phyloP scores from a whole-genome alignment of 2,329 filamentous ascomycete species.

The Bipolaris gigantea region DNA sequence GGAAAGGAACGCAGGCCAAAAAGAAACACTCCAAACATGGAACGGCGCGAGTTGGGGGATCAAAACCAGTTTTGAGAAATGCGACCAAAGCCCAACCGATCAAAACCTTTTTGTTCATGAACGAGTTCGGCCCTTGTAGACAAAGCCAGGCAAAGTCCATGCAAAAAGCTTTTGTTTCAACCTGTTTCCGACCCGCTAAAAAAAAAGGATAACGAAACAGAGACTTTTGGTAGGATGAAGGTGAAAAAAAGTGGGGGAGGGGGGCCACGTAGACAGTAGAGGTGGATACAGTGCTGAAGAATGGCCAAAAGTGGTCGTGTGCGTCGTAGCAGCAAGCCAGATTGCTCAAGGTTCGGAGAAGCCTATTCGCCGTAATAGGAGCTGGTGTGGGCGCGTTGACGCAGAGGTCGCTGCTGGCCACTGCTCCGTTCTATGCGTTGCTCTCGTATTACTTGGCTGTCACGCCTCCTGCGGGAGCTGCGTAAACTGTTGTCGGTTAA shows the following conservation, averaged over 20 bases:
- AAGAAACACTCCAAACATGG: constrained; percentile 27
- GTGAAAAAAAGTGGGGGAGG: background rate
- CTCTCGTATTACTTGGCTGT: constrained; percentile 17
- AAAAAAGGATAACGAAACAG: constrained; percentile 7
- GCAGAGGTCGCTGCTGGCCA: constrained; percentile 24
- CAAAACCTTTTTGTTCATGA: constrained; percentile 22
- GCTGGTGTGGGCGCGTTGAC: constrained; percentile 19
- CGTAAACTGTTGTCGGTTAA: constrained; percentile 32
- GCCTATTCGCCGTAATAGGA: constrained; percentile 24
- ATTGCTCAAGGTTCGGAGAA: background rate
- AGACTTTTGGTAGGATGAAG: constrained; percentile 1
- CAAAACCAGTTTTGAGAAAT: constrained; percentile 23
- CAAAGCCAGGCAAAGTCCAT: constrained; percentile 10
- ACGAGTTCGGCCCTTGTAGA: constrained; percentile 5
- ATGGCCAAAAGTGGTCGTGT: background rate
- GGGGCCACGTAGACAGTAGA: constrained; percentile 10
- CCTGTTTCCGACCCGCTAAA: constrained; percentile 6
- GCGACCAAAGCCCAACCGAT: constrained; percentile 12
- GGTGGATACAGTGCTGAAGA: constrained; percentile 9
- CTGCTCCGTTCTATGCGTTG: constrained; percentile 19
- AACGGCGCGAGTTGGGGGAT: constrained; percentile 25
- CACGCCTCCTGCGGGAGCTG: constrained; percentile 32
- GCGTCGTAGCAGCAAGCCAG: background rate
- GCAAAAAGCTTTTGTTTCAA: constrained; percentile 24
- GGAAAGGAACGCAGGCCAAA: constrained; percentile 26